These are phyloP conservation scores for Leishmania mexicana DNA, from an alignment of 208 protist species.

Conservation along the genomic window DNA sequence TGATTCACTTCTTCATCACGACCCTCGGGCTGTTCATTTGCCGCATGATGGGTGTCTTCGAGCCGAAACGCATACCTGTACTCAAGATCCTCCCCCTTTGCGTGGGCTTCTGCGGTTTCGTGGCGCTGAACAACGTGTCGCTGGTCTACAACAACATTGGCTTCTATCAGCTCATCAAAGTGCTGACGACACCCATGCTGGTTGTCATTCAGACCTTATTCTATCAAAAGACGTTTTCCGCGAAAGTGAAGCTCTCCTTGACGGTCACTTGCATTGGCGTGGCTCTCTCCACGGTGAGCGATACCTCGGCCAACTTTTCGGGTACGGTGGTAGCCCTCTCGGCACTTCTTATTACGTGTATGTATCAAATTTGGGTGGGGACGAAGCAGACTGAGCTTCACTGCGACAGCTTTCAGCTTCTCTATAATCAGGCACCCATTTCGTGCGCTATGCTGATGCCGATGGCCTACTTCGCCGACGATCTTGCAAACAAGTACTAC, in stretches of 20 bases:
- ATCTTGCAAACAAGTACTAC: slow-evolving; percentile 25
- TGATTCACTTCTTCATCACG: slow-evolving; percentile 76
- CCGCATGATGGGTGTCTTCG: slow-evolving; percentile 48
- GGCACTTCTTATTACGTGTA: slow-evolving; percentile 73
- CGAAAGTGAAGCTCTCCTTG: slow-evolving; percentile 53
- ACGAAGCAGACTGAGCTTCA: slow-evolving; percentile 85
- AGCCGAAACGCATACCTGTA: slow-evolving; percentile 50
- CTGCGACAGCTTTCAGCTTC: slow-evolving; percentile 82
- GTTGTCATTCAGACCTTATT: slow-evolving; percentile 70
- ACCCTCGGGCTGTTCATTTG: slow-evolving; percentile 55
- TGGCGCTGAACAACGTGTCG: slow-evolving; percentile 88
- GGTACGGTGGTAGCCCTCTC: slow-evolving; percentile 69
- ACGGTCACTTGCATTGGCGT: slow-evolving; percentile 71
- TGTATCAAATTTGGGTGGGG: slow-evolving; percentile 91
- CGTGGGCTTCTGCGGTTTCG: slow-evolving; percentile 86
- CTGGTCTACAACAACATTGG: slow-evolving; percentile 89
- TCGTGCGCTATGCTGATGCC: slow-evolving; percentile 69
- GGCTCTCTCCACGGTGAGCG: slow-evolving; percentile 64
- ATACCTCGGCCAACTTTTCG: slow-evolving; percentile 64
- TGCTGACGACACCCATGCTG: slow-evolving; percentile 74
- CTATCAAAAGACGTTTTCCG: slow-evolving; percentile 55
- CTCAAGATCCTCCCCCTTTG: slow-evolving; percentile 70
- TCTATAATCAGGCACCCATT: slow-evolving; percentile 87
- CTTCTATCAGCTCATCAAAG: slow-evolving; percentile 91
- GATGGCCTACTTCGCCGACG: slow-evolving; percentile 59